A percentile compares a stretch with the other conserved stretches of the same genome.
phyloP scores from a whole-genome alignment of 257 asterid genomes.

The Solanum appendiculatum region DNA sequence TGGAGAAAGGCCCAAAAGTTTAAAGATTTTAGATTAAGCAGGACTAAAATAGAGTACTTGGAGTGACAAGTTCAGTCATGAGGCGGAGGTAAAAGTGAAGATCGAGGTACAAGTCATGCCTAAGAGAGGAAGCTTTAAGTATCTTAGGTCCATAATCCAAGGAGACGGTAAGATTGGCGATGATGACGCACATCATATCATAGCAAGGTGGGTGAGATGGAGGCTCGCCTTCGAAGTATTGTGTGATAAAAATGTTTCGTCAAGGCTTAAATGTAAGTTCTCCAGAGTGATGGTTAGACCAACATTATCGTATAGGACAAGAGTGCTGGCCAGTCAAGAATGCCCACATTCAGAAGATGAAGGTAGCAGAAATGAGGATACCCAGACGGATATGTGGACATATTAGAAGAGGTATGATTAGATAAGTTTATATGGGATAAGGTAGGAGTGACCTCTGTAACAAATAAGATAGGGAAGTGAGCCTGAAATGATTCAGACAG shows the following conservation, averaged over 20 bases:
- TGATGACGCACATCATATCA: not conserved
- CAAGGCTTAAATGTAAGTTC: not conserved
- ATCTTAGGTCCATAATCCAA: not conserved
- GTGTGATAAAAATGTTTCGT: not conserved
- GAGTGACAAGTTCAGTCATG: not conserved
- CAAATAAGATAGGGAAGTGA: not conserved
- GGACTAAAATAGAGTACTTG: not conserved
- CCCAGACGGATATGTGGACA: not conserved
- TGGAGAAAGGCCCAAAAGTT: not conserved
- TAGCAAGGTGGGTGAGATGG: not conserved
- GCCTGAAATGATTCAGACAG: not conserved
- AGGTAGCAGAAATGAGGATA: not conserved
- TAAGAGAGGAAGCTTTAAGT: not conserved
- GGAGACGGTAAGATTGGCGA: not conserved
- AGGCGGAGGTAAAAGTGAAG: not conserved
- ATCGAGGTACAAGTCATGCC: not conserved
- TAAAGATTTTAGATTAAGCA: not conserved
- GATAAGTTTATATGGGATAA: not conserved
- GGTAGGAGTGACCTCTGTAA: not conserved
- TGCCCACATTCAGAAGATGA: not conserved
- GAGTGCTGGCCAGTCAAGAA: not conserved
- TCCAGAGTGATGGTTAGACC: not conserved
- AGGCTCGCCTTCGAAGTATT: not conserved
- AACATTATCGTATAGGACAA: not conserved
- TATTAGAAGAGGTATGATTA: not conserved